Conservation (phyloP, 139 green algal genomes). For the Dunaliella primolecta region DNA sequence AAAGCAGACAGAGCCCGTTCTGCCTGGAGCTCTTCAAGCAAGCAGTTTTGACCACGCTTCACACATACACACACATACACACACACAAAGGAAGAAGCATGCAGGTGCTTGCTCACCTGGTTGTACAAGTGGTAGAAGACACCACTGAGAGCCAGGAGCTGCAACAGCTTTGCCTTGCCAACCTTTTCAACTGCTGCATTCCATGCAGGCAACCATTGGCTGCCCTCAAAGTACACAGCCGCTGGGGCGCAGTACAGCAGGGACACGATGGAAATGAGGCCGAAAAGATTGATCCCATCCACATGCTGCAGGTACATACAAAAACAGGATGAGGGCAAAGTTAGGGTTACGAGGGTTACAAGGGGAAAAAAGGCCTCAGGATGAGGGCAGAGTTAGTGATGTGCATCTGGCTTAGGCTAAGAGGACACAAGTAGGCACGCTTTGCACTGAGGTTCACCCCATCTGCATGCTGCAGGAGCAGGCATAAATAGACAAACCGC, state of each 20-base stretch:
- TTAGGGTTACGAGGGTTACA: too few relatives aligned
- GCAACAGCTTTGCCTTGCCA: constrained; percentile 45
- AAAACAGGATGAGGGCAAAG: background rate
- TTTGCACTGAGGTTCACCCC: too few relatives aligned
- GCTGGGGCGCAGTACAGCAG: constrained; percentile 75
- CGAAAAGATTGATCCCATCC: constrained; percentile 94
- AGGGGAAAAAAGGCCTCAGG: constrained; percentile 1
- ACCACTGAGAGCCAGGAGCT: constrained; percentile 64
- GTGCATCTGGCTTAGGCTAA: too few relatives aligned
- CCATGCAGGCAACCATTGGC: constrained; percentile 47
- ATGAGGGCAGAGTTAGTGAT: too few relatives aligned
- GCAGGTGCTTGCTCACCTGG: constrained; percentile 47
- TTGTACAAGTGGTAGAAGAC: constrained; percentile 93
- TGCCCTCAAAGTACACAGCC: constrained; percentile 63
- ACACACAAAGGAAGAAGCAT: background rate
- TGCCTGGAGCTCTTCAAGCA: too few relatives aligned
- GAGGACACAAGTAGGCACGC: too few relatives aligned
- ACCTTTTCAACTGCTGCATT: constrained; percentile 44
- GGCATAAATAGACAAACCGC: too few relatives aligned
- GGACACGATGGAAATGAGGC: constrained; percentile 79
- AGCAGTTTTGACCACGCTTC: too few relatives aligned
- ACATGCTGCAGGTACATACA: constrained; percentile 56
- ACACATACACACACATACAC: background rate
- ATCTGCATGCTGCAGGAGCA: too few relatives aligned
- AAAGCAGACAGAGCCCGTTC: too few relatives aligned